Evolutionary conservation across 2,329 filamentous ascomycete genomes (phyloP).

Genomic region (Paecilomyces niveus): DNA sequence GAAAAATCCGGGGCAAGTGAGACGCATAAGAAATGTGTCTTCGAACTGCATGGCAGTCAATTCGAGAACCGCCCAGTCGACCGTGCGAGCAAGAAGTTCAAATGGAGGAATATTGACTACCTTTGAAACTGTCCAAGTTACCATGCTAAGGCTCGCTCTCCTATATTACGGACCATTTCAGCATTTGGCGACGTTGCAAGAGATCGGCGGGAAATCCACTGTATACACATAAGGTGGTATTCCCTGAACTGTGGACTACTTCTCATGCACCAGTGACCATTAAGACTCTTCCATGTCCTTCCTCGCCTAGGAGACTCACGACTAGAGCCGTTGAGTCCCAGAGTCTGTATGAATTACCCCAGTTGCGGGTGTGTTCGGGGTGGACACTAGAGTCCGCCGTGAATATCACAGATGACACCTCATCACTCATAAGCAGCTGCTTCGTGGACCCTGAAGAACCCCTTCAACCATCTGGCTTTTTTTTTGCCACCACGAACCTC

Average conservation of each 20-base stretch:
- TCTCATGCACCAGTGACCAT: not conserved
- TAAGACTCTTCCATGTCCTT: not conserved
- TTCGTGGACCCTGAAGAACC: too few relatives aligned
- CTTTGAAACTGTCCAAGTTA: slow-evolving; percentile 46
- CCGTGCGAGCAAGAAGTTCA: slow-evolving; percentile 85
- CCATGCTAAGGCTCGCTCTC: not conserved
- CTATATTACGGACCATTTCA: not conserved
- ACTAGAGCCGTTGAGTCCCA: not conserved
- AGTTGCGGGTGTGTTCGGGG: not conserved
- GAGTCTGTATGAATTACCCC: not conserved
- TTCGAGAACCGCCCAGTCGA: slow-evolving; percentile 78
- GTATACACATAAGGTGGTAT: not conserved
- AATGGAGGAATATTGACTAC: slow-evolving; percentile 69
- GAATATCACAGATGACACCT: too few relatives aligned
- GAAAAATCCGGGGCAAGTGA: slow-evolving; percentile 7
- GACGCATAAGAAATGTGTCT: slow-evolving; percentile 50
- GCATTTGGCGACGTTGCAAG: not conserved
- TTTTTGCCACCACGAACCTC: too few relatives aligned
- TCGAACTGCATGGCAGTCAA: slow-evolving; percentile 82
- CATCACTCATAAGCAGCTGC: too few relatives aligned
- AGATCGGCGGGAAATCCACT: not conserved
- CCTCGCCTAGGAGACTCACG: not conserved
- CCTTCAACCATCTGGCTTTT: too few relatives aligned
- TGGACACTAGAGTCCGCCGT: not conserved
- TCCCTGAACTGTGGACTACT: not conserved